A percentile compares a stretch with the other conserved stretches of the same genome.
These are phyloP conservation scores for Epichloe gansuensis DNA, from an alignment of 2,329 filamentous ascomycete genomes.

Conservation along the genomic window DNA sequence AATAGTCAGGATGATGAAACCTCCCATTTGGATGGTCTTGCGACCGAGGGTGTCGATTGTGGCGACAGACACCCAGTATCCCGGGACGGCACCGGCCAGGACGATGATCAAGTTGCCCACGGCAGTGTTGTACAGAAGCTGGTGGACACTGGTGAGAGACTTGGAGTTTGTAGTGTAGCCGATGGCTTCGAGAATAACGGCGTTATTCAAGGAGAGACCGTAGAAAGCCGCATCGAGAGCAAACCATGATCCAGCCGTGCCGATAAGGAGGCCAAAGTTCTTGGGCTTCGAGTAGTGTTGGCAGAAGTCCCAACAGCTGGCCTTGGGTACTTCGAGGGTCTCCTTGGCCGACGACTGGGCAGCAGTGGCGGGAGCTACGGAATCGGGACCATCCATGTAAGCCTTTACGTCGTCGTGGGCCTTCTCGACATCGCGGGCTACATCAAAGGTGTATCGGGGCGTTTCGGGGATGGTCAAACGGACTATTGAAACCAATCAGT, in stretches of 20 bases:
- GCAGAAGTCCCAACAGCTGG: constrained; percentile 59
- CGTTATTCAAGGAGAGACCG: constrained; percentile 63
- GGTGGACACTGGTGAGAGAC: constrained; percentile 42
- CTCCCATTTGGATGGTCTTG: constrained; percentile 61
- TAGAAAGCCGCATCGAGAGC: constrained; percentile 52
- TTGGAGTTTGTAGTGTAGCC: constrained; percentile 44
- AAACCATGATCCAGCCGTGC: constrained; percentile 80
- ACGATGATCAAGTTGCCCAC: constrained; percentile 70
- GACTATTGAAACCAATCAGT: constrained; percentile 14
- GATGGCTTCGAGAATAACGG: constrained; percentile 56
- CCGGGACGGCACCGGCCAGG: constrained; percentile 65
- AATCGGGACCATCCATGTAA: constrained; percentile 61
- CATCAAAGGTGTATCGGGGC: constrained; percentile 77
- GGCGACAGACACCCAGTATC: constrained; percentile 70
- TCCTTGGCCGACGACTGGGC: constrained; percentile 39
- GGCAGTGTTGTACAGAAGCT: constrained; percentile 59
- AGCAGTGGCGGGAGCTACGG: constrained; percentile 47
- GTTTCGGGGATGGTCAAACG: constrained; percentile 78
- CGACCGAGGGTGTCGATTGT: constrained; percentile 62
- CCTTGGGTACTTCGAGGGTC: constrained; percentile 52
- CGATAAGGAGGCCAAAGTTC: constrained; percentile 58
- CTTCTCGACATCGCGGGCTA: constrained; percentile 61
- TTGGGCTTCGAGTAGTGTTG: constrained; percentile 57
- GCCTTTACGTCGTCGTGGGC: constrained; percentile 59
- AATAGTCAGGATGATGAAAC: constrained; percentile 47